Conservation (phyloP, 2,329 filamentous ascomycete species). For the Diplodia scrobiculata region DNA sequence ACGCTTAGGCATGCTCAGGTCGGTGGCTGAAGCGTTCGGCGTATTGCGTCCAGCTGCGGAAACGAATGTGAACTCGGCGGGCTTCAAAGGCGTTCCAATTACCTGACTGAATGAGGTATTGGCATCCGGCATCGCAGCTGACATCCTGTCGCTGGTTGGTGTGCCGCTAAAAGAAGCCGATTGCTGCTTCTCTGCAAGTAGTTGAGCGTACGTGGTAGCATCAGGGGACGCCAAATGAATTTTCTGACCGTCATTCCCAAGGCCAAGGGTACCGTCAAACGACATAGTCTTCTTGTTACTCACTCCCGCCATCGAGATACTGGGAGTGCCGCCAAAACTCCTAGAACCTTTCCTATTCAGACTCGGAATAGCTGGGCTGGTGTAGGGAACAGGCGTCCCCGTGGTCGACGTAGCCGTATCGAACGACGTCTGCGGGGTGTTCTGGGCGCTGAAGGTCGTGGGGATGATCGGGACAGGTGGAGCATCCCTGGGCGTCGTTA, state of each 20-base stretch:
- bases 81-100: not conserved
- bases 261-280: not conserved
- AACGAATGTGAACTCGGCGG: not conserved
- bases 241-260: not conserved
- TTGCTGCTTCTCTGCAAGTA: not conserved
- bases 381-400: not conserved
- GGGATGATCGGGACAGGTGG: constrained; percentile 13
- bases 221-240: not conserved
- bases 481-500: constrained; percentile 12
- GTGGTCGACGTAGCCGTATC: not conserved
- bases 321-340: not conserved
- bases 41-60: not conserved
- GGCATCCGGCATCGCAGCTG: not conserved
- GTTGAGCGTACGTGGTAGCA: not conserved
- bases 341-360: not conserved
- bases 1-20: not conserved
- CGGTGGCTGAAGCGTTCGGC: not conserved
- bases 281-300: not conserved
- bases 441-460: not conserved
- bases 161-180: not conserved
- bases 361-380: not conserved
- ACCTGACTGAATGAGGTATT: not conserved
- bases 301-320: not conserved
- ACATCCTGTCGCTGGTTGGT: not conserved
- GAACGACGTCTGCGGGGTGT: not conserved